Conservation (phyloP, 2,329 filamentous ascomycete species). For the Escovopsis sp. region DNA sequence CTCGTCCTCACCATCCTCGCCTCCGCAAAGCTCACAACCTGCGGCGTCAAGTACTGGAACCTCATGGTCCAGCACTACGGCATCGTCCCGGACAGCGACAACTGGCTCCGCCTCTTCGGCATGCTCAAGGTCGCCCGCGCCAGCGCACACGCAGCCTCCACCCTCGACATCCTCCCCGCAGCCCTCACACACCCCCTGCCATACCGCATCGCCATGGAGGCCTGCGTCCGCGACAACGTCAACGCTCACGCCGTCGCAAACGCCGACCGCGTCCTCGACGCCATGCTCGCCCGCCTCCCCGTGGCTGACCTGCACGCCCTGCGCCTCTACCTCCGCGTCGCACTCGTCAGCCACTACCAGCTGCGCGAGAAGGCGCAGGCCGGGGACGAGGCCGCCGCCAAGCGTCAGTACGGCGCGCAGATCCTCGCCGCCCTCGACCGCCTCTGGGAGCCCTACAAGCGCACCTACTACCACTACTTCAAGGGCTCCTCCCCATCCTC, state of each 20-base stretch:
- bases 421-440: conserved; percentile 34
- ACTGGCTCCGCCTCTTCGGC: conserved; percentile 54
- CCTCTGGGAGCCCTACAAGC: conserved; percentile 35
- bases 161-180: conserved; percentile 42
- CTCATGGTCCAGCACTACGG: conserved; percentile 45
- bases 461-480: conserved; percentile 23
- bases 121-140: conserved; percentile 51
- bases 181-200: conserved; percentile 26
- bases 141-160: conserved; percentile 43
- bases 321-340: conserved; percentile 41
- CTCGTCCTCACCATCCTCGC: conserved; percentile 52
- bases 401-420: conserved; percentile 33
- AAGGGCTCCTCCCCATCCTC: conserved; percentile 6
- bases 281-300: conserved; percentile 35
- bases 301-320: conserved; percentile 37
- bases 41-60: conserved; percentile 68
- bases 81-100: conserved; percentile 58
- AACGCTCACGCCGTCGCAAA: conserved; percentile 55
- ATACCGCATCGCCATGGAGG: conserved; percentile 58
- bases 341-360: conserved; percentile 31
- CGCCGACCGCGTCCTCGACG: conserved; percentile 48
- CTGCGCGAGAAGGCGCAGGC: conserved; percentile 19
- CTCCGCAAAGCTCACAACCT: conserved; percentile 41
- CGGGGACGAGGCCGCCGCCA: conserved; percentile 20
- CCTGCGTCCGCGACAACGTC: conserved; percentile 61